These are phyloP conservation scores for Taphrina wiesneri DNA, from an alignment of 1,139 yeast genomes.

Conservation along the genomic window DNA sequence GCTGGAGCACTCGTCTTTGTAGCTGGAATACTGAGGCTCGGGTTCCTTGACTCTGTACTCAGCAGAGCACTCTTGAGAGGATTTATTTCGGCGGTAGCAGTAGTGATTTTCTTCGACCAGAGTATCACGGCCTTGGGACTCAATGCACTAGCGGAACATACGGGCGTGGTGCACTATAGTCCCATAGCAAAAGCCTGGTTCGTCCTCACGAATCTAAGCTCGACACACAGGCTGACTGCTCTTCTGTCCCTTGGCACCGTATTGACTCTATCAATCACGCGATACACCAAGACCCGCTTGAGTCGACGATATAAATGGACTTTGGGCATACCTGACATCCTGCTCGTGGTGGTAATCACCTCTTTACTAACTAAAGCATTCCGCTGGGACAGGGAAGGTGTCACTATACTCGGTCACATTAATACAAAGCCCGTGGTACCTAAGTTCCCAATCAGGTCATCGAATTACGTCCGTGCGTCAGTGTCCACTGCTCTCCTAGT, in stretches of 20 bases:
- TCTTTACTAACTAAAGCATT: constrained; percentile 59
- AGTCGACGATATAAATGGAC: constrained; percentile 40
- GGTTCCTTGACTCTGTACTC: constrained; percentile 83
- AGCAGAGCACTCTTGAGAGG: constrained; percentile 83
- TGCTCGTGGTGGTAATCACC: constrained; percentile 66
- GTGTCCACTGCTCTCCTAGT: constrained; percentile 59
- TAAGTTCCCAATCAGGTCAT: constrained; percentile 53
- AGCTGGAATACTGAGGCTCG: constrained; percentile 80
- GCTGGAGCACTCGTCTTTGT: constrained; percentile 75
- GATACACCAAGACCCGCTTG: constrained; percentile 41
- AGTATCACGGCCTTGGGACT: constrained; percentile 72
- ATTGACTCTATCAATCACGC: constrained; percentile 43
- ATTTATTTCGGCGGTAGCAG: constrained; percentile 88
- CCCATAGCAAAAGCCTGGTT: constrained; percentile 71
- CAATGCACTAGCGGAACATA: constrained; percentile 46
- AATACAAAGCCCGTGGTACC: constrained; percentile 50
- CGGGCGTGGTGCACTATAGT: constrained; percentile 63
- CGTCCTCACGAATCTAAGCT: constrained; percentile 50
- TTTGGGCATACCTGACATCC: constrained; percentile 76
- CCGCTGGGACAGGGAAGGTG: constrained; percentile 60
- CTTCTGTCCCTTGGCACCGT: constrained; percentile 45
- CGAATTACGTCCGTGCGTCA: constrained; percentile 46
- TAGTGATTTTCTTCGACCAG: constrained; percentile 83
- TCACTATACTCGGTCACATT: constrained; percentile 70
- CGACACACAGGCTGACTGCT: constrained; percentile 46